Evolutionary conservation across 225 moss, liverwort and hornwort species (phyloP), one percentile per base, ranked within the genome.

Genomic region (Straminergon stramineum): DNA sequence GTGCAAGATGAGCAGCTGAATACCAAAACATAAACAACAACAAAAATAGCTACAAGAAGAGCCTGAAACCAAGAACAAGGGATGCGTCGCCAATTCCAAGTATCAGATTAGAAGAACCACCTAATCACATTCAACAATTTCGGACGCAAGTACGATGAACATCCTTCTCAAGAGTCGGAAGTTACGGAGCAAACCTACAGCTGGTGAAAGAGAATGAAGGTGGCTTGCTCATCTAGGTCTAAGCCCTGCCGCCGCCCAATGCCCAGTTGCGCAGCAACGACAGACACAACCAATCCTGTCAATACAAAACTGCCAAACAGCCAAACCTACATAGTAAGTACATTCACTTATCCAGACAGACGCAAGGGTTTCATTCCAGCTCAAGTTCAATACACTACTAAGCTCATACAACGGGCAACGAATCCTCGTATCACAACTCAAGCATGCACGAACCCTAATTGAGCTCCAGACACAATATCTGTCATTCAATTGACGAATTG

Each of bases 201-300:
- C 92, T 99, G 99, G 90, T 97, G 92, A 86, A 97, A 90, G 88
- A 99, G 92, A 63, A 99, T 92, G 85, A 96, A 97, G 62, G 94
- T 89, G 63, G 99, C 97, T 91, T 97, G 99, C 84, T 97, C 97
- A 92, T 99, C 96, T 69, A 93, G 65, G 87, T 93, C 96, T 89
- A 96, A 89, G 45, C 88, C 91, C 74, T 94, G 95, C 55, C 96
- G 96, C 78, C 96, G 92, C 70, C 95, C 96, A n/a, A 99, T 76
- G 82, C 97, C 97, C 81, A 99, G 70, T 88, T 95, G 96, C 68
- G 95, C 96, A 86, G 95, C 95, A 77, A 91, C 92, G 77, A 96
- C 66, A 67, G 99, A 93, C 86, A 96, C 95, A 85, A 91, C 93
- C 91, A 97, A 92, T 79, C 97, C 99, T 96, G 97, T 97, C 88